These are phyloP conservation scores for Colletotrichum agaves DNA, from an alignment of 2,329 filamentous ascomycete species.

Conservation along the genomic window DNA sequence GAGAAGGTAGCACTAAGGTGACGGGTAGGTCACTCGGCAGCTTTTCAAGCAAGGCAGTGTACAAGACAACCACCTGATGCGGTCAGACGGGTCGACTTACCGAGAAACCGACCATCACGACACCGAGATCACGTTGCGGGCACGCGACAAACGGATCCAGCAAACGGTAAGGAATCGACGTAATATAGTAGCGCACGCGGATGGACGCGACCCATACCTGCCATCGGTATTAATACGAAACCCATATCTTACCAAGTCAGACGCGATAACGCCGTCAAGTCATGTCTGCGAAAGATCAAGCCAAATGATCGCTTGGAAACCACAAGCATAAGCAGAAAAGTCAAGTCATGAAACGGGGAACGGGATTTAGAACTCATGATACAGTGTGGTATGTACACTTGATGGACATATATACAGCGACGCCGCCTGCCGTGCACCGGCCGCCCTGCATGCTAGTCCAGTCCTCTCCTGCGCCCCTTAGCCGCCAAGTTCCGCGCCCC, in stretches of 20 bases:
- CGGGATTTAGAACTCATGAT: slow-evolving; percentile 31
- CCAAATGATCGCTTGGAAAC: slow-evolving; percentile 19
- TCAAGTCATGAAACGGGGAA: slow-evolving; percentile 21
- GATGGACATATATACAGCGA: slow-evolving; percentile 53
- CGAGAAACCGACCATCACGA: background rate
- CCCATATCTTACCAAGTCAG: too few relatives aligned
- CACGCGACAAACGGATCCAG: background rate
- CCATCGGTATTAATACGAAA: background rate
- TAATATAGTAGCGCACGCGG: background rate
- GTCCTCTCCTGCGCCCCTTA: slow-evolving; percentile 52
- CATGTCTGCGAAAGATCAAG: background rate
- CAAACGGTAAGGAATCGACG: background rate
- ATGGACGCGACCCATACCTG: background rate
- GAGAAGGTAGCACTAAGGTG: background rate
- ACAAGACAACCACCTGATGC: slow-evolving; percentile 27
- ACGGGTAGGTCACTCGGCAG: slow-evolving; percentile 28
- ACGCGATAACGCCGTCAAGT: too few relatives aligned
- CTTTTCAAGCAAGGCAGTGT: background rate
- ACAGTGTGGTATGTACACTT: slow-evolving; percentile 43
- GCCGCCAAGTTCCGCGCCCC: slow-evolving; percentile 52
- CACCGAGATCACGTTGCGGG: slow-evolving; percentile 10
- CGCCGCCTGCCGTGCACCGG: slow-evolving; percentile 40
- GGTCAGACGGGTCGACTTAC: slow-evolving; percentile 26
- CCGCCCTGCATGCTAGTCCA: slow-evolving; percentile 50
- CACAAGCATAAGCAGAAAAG: background rate